phyloP scores from a whole-genome alignment of 1,139 yeast genomes.

The Waltiozyma sp. region DNA sequence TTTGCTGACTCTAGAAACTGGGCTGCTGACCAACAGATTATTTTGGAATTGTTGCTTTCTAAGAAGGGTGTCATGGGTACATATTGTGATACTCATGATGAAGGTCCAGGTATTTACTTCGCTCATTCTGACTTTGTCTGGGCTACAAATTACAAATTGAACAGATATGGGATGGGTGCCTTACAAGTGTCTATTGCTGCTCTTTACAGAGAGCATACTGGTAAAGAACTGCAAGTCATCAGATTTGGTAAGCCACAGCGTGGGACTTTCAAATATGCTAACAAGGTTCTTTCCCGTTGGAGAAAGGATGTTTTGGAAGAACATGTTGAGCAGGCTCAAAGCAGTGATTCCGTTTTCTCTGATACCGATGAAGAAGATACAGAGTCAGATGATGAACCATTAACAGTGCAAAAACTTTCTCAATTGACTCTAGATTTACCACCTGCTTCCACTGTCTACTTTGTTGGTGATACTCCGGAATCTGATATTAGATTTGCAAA shows the following conservation, averaged over 20 bases:
- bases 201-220: constrained; percentile 69
- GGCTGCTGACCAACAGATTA: constrained; percentile 87
- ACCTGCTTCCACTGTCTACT: constrained; percentile 76
- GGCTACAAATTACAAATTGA: constrained; percentile 75
- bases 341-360: constrained; percentile 8
- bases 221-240: constrained; percentile 62
- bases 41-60: constrained; percentile 63
- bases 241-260: constrained; percentile 80
- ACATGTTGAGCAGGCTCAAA: constrained; percentile 36
- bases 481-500: constrained; percentile 82
- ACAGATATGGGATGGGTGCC: constrained; percentile 87
- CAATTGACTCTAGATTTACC: constrained; percentile 46
- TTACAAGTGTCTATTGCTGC: constrained; percentile 79
- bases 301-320: constrained; percentile 68
- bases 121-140: constrained; percentile 85
- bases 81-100: constrained; percentile 51
- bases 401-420: constrained; percentile 28
- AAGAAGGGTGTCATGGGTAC: constrained; percentile 80
- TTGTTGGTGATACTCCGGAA: constrained; percentile 91
- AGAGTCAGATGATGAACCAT: constrained; percentile 27
- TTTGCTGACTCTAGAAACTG: constrained; percentile 81
- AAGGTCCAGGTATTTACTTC: constrained; percentile 74
- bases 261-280: constrained; percentile 73
- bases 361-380: constrained; percentile 21
- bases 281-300: constrained; percentile 65